Percentiles rank a stretch among this genome's conserved stretches.
Evolutionary conservation across 78 protist genomes (phyloP).

Genomic region (Polysphondylium violaceum): DNA sequence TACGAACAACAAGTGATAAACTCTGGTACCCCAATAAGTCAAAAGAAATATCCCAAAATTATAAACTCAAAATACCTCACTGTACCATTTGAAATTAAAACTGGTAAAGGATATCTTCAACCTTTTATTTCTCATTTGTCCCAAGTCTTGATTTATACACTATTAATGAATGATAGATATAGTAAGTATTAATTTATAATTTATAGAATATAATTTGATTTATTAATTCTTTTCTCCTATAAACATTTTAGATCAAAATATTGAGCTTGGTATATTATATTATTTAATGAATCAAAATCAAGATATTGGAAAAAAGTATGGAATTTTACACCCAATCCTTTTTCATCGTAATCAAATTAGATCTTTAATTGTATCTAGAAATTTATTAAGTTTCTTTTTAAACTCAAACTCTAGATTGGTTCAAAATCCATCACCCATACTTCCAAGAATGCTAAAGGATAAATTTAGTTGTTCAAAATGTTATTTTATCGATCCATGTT

Average conservation of each 20-base stretch:
- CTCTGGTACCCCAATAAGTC: not conserved
- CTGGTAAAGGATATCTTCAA: constrained; percentile 48
- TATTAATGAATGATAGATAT: constrained; percentile 77
- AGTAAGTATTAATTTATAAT: not conserved
- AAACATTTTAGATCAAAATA: constrained; percentile 41
- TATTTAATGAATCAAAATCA: constrained; percentile 39
- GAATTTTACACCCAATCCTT: constrained; percentile 51
- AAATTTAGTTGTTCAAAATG: constrained; percentile 18
- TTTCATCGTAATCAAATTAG: constrained; percentile 44
- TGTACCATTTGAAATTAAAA: constrained; percentile 71
- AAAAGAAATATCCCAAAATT: not conserved
- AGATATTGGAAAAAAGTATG: constrained; percentile 26
- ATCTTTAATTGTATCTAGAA: constrained; percentile 31
- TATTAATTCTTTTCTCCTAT: not conserved
- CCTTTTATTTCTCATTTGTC: constrained; percentile 49
- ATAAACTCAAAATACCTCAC: not conserved
- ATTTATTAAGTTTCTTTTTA: constrained; percentile 54
- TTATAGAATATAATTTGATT: not conserved
- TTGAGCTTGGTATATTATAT: constrained; percentile 52
- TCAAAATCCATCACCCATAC: constrained; percentile 23
- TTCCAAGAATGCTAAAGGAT: constrained; percentile 57
- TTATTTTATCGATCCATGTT: constrained; percentile 35
- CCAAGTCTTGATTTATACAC: constrained; percentile 59
- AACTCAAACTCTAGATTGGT: constrained; percentile 16
- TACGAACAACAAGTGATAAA: not conserved